Evolutionary conservation across 2,329 filamentous ascomycete species (phyloP).

Genomic region (Coniella lustricola): DNA sequence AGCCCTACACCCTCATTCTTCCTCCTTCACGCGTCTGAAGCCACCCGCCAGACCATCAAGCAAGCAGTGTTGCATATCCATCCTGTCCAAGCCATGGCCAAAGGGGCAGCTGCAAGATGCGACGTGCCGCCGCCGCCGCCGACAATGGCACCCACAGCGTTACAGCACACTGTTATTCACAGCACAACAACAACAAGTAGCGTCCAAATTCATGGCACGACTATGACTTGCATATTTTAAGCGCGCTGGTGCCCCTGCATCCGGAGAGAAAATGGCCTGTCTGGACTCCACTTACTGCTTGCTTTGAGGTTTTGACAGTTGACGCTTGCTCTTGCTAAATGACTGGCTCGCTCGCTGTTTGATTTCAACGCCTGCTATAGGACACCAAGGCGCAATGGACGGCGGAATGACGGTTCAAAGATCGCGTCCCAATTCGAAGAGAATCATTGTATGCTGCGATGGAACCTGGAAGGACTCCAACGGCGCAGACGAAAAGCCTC

Average conservation of each 20-base stretch:
- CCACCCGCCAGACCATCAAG: no score
- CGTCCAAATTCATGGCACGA: neutral
- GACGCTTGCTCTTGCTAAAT: neutral
- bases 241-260: no score
- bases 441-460: constrained; percentile 27
- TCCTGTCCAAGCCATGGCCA: neutral
- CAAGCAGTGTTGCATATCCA: no score
- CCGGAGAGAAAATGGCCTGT: neutral
- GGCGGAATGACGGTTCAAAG: neutral
- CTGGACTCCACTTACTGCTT: no score
- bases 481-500: constrained; percentile 19
- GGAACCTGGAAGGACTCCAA: constrained; percentile 29
- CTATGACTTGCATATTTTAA: no score
- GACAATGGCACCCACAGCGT: neutral
- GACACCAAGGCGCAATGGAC: constrained; percentile 1
- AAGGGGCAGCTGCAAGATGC: neutral
- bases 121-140: neutral
- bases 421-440: constrained; percentile 17
- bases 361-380: no score
- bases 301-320: no score
- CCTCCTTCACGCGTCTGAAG: no score
- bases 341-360: neutral
- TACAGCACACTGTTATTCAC: neutral
- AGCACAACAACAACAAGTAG: no score
- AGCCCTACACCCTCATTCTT: no score